Conservation (phyloP, 805 yeast species). For the Starmerella potacharoeniae region DNA sequence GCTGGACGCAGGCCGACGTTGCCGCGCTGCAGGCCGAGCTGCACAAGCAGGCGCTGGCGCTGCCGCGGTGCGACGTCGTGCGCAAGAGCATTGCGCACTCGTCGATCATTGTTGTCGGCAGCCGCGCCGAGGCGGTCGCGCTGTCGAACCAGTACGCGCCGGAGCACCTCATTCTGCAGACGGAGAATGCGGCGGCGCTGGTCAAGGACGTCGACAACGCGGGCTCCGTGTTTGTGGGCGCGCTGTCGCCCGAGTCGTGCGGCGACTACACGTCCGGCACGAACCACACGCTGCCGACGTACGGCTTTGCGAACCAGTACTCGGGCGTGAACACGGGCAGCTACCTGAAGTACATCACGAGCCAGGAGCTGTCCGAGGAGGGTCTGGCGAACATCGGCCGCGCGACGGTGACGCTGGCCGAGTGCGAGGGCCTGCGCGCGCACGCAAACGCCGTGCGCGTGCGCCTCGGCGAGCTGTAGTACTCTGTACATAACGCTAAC, state of each 20-base stretch:
- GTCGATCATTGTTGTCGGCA: slow-evolving; percentile 56
- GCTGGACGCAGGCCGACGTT: slow-evolving; percentile 48
- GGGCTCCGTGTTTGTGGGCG: slow-evolving; percentile 93
- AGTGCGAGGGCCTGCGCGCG: slow-evolving; percentile 92
- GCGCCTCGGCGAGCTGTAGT: slow-evolving; percentile 39
- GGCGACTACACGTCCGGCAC: slow-evolving; percentile 99
- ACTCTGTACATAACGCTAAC: neutral
- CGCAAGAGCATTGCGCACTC: slow-evolving; percentile 89
- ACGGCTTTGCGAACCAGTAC: slow-evolving; percentile 95
- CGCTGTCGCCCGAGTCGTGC: slow-evolving; percentile 92
- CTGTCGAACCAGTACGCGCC: slow-evolving; percentile 91
- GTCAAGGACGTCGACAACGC: slow-evolving; percentile 78
- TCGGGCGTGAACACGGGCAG: slow-evolving; percentile 95
- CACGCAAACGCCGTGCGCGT: slow-evolving; percentile 95
- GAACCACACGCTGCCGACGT: slow-evolving; percentile 95
- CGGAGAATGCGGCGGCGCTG: slow-evolving; percentile 61
- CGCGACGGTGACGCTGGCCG: slow-evolving; percentile 93
- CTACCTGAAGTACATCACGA: slow-evolving; percentile 87
- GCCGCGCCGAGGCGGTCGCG: slow-evolving; percentile 70
- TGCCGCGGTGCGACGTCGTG: slow-evolving; percentile 89
- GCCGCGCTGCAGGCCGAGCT: slow-evolving; percentile 70
- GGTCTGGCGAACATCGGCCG: slow-evolving; percentile 86
- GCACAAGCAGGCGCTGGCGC: slow-evolving; percentile 63
- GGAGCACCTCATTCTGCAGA: slow-evolving; percentile 89
- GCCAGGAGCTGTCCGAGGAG: slow-evolving; percentile 77